A percentile compares a stretch with the other conserved stretches of the same genome.
Conservation (phyloP, 768 basidiomycete species). For the Dentipellis fragilis region DNA sequence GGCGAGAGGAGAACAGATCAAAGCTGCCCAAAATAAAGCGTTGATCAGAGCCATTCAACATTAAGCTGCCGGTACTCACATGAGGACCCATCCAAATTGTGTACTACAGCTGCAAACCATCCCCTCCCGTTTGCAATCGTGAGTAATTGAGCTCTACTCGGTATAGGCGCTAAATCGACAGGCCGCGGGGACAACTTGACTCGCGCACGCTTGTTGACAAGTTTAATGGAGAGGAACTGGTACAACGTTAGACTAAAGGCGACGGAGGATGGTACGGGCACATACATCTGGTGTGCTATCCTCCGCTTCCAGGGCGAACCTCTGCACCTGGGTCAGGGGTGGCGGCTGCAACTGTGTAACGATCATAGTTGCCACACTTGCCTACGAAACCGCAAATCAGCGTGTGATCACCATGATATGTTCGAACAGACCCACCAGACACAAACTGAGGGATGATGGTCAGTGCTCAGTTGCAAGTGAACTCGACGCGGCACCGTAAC, state of each 20-base stretch:
- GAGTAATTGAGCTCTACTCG: constrained; percentile 43
- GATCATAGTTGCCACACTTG: constrained; percentile 3
- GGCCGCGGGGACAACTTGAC: constrained; percentile 47
- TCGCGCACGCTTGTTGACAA: constrained; percentile 53
- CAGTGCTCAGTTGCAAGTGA: background rate
- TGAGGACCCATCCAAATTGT: constrained; percentile 18
- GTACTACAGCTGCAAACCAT: constrained; percentile 60
- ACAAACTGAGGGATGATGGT: background rate
- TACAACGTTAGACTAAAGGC: background rate
- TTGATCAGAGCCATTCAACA: background rate
- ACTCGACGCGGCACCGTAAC: background rate
- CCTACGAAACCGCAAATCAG: background rate
- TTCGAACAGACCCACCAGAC: background rate
- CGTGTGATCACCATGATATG: too few relatives aligned
- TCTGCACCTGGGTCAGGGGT: constrained; percentile 4
- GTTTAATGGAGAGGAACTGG: constrained; percentile 28
- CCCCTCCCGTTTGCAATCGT: constrained; percentile 48
- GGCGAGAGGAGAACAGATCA: constrained; percentile 50
- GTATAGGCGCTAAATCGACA: constrained; percentile 30
- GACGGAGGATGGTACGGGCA: background rate
- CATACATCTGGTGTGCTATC: constrained; percentile 13
- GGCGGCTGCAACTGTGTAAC: constrained; percentile 11
- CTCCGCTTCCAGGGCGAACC: constrained; percentile 8
- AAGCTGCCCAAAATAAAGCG: constrained; percentile 26
- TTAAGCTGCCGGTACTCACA: background rate